A percentile compares a stretch with the other conserved stretches of the same genome.
Evolutionary conservation across 202 grass and related monocot genomes (phyloP).

Genomic region (Carex arenaria): DNA sequence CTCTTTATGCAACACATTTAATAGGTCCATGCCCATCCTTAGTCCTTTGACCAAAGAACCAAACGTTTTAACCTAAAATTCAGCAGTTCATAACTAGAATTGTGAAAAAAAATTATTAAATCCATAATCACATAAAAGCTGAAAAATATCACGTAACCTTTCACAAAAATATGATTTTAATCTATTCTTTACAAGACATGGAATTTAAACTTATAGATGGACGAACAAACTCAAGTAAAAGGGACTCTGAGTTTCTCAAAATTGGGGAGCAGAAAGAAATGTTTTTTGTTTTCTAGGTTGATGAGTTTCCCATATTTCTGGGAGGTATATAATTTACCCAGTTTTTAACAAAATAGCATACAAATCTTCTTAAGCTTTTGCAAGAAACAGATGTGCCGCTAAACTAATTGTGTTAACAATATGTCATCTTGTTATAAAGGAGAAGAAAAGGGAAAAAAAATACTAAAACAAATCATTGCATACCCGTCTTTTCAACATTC

Average conservation of each 20-base stretch:
- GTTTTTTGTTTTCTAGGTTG: neutral
- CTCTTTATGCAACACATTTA: slow-evolving; percentile 53
- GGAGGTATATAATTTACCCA: neutral
- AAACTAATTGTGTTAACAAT: neutral
- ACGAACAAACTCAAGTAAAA: neutral
- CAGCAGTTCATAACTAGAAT: neutral
- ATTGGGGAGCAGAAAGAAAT: neutral
- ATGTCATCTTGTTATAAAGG: neutral
- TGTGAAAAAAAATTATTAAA: neutral
- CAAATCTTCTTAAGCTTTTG: neutral
- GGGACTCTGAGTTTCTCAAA: neutral
- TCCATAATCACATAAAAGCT: neutral
- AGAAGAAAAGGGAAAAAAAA: neutral
- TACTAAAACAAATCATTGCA: neutral
- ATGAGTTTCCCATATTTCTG: neutral
- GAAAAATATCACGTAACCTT: neutral
- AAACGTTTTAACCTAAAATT: slow-evolving; percentile 84
- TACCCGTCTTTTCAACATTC: slow-evolving; percentile 74
- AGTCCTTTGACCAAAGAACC: slow-evolving; percentile 77
- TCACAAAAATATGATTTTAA: neutral
- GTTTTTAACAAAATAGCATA: neutral
- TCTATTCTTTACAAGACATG: neutral
- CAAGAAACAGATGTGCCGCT: neutral
- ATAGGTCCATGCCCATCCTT: slow-evolving; percentile 56
- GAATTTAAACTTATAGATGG: neutral